phyloP scores from a whole-genome alignment of 192 early-diverging fungal genomes.

The Pilobolus umbonatus region DNA sequence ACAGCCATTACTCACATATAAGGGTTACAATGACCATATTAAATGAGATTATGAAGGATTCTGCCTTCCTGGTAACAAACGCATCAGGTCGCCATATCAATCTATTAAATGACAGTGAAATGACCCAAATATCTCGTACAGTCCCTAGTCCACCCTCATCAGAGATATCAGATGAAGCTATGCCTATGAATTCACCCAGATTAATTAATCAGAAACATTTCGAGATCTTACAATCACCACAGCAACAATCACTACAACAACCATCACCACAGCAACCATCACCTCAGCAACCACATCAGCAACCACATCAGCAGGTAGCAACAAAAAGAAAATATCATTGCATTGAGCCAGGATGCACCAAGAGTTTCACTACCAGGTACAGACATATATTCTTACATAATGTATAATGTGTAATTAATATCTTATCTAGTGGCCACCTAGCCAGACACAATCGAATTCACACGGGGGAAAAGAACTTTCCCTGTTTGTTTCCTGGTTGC shows the following conservation, averaged over 20 bases:
- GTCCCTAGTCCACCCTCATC: not conserved
- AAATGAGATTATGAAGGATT: not conserved
- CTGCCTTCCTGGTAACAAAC: conserved; percentile 43
- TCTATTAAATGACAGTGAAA: conserved; percentile 40
- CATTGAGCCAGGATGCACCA: conserved; percentile 57
- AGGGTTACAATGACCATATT: too few relatives aligned
- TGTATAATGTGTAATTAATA: not conserved
- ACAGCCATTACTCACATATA: too few relatives aligned
- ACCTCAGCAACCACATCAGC: not conserved
- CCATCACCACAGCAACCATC: too few relatives aligned
- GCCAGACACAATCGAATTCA: conserved; percentile 79
- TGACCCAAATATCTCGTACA: not conserved
- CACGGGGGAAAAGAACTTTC: conserved; percentile 77
- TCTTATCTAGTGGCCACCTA: conserved; percentile 61
- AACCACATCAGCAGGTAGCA: not conserved
- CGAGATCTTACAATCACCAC: too few relatives aligned
- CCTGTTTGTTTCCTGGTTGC: conserved; percentile 65
- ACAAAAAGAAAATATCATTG: conserved; percentile 73
- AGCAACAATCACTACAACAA: too few relatives aligned
- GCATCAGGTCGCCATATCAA: conserved; percentile 49
- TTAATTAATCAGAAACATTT: too few relatives aligned
- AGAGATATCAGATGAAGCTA: conserved; percentile 8
- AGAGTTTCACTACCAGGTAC: conserved; percentile 77
- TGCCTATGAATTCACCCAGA: too few relatives aligned
- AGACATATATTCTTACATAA: not conserved